These are phyloP conservation scores for Aciculosporium take DNA, from an alignment of 2,329 filamentous ascomycete genomes.

Conservation along the genomic window DNA sequence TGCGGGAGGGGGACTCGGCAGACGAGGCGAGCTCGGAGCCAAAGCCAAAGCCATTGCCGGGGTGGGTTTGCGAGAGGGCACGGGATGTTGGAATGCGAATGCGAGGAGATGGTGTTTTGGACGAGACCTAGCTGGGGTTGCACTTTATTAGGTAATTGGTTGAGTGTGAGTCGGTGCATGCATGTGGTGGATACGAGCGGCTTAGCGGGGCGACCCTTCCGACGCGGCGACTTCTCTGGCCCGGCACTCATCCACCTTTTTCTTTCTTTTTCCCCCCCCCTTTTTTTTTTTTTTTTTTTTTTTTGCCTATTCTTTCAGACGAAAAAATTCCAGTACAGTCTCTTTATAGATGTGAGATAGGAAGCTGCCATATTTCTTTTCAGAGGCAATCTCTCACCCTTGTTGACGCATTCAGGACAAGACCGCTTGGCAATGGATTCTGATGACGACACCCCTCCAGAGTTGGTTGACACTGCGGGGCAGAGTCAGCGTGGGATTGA, in stretches of 20 bases:
- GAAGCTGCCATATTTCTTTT: background rate
- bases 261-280: too few relatives aligned
- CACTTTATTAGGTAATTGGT: too few relatives aligned
- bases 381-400: background rate
- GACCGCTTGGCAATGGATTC: slow-evolving; percentile 34
- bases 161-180: too few relatives aligned
- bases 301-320: too few relatives aligned
- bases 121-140: background rate
- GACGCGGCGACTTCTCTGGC: background rate
- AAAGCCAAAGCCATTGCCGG: slow-evolving; percentile 43
- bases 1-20: slow-evolving; percentile 87
- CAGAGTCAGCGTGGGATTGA: slow-evolving; percentile 22
- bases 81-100: background rate
- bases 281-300: background rate
- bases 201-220: slow-evolving; percentile 7
- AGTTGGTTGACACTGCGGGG: slow-evolving; percentile 37
- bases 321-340: background rate
- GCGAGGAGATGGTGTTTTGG: background rate
- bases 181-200: slow-evolving; percentile 7
- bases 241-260: background rate
- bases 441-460: slow-evolving; percentile 54
- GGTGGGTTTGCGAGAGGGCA: background rate
- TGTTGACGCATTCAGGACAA: background rate
- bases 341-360: background rate
- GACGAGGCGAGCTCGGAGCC: slow-evolving; percentile 69